A percentile compares a stretch with the other conserved stretches of the same genome.
phyloP scores from a whole-genome alignment of 768 basidiomycete genomes.

The Lactarius quietus region DNA sequence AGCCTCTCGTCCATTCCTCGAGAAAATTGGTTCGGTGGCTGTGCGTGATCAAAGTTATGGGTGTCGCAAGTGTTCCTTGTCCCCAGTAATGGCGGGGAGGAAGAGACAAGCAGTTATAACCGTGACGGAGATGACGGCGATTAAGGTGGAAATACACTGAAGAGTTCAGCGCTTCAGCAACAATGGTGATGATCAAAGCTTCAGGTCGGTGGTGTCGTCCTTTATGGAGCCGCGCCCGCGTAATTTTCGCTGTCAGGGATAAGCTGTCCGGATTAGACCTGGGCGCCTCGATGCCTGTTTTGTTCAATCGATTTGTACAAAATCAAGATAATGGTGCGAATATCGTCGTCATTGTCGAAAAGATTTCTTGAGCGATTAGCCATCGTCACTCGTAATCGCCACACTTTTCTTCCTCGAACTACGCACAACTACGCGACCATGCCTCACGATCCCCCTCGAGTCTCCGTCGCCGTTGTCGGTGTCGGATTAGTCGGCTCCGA shows the following conservation, averaged over 20 bases:
- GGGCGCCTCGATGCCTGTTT: neutral
- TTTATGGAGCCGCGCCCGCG: neutral
- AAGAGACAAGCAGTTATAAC: neutral
- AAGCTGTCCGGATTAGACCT: neutral
- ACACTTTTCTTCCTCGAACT: neutral
- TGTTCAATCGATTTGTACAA: neutral
- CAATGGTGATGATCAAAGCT: neutral
- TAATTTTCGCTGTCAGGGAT: neutral
- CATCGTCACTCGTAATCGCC: neutral
- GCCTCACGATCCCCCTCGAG: constrained; percentile 13
- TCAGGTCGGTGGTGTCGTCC: neutral
- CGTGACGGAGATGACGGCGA: neutral
- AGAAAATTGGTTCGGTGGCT: neutral
- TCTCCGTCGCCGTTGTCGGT: constrained; percentile 76
- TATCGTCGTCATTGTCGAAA: neutral
- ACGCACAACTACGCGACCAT: neutral
- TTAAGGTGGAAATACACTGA: neutral
- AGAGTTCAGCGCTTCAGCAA: neutral
- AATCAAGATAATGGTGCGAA: neutral
- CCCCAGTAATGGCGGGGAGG: neutral
- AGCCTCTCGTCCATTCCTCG: neutral
- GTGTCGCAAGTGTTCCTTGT: neutral
- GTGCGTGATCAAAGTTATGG: neutral
- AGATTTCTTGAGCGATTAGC: neutral
- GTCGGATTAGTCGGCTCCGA: constrained; percentile 91